Percentiles rank a stretch among this genome's conserved stretches.
These are phyloP conservation scores for Gentiana dahurica DNA, from an alignment of 257 asterid genomes.

Conservation along the genomic window DNA sequence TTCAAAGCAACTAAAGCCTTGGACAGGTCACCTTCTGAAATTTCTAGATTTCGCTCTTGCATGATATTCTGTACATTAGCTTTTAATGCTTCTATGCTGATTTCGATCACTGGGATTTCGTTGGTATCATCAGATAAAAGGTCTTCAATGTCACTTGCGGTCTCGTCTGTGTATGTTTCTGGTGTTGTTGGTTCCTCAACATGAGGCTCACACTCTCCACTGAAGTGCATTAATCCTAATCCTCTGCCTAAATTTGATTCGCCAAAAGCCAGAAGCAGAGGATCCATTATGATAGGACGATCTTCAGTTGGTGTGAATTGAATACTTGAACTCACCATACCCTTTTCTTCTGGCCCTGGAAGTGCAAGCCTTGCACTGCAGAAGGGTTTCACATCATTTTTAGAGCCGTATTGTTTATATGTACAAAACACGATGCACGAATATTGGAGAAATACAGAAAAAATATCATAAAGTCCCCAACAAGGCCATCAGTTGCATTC, in stretches of 20 bases:
- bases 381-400: slow-evolving; percentile 4
- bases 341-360: slow-evolving; percentile 68
- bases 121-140: slow-evolving; percentile 70
- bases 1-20: slow-evolving; percentile 73
- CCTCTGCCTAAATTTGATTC: slow-evolving; percentile 22
- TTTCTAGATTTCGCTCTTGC: slow-evolving; percentile 43
- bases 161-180: slow-evolving; percentile 41
- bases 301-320: slow-evolving; percentile 22
- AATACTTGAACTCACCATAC: slow-evolving; percentile 18
- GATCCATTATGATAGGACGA: slow-evolving; percentile 21
- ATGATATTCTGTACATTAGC: slow-evolving; percentile 49
- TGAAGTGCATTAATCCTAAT: slow-evolving; percentile 13
- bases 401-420: neutral
- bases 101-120: slow-evolving; percentile 78
- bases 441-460: neutral
- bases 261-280: slow-evolving; percentile 38
- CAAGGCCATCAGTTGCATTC: no score
- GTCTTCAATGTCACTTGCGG: slow-evolving; percentile 78
- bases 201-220: slow-evolving; percentile 46
- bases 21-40: slow-evolving; percentile 68
- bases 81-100: slow-evolving; percentile 57
- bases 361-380: slow-evolving; percentile 95
- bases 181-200: slow-evolving; percentile 83
- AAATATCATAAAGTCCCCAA: neutral
- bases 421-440: neutral